These are phyloP conservation scores for Tilletia indica DNA, from an alignment of 1,284 basidiomycete genomes.

Conservation along the genomic window DNA sequence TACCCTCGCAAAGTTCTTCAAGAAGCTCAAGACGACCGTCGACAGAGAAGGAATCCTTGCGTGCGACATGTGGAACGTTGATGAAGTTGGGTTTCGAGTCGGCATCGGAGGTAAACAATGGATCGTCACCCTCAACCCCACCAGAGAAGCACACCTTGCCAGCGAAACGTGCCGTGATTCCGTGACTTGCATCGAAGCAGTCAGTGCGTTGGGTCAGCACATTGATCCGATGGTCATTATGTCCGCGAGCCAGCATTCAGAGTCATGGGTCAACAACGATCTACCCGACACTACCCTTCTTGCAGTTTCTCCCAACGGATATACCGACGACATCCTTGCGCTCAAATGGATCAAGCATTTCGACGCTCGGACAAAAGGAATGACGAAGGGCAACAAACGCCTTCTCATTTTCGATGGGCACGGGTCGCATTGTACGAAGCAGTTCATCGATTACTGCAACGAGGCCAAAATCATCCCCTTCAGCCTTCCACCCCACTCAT, in stretches of 20 bases:
- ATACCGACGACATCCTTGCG: background rate
- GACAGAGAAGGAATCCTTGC: background rate
- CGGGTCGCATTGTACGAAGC: too few species aligned
- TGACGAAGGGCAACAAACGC: background rate
- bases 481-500: background rate
- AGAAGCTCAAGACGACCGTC: background rate
- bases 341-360: background rate
- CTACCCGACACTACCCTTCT: background rate
- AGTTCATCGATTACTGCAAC: background rate
- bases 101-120: background rate
- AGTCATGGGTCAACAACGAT: background rate
- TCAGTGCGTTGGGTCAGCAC: background rate
- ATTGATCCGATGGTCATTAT: slow-evolving; percentile 1
- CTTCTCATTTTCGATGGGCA: background rate
- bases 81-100: background rate
- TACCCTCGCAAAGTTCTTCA: background rate
- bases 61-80: background rate
- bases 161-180: background rate
- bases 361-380: background rate
- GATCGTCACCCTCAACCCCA: background rate
- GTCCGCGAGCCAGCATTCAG: background rate
- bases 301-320: background rate
- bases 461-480: background rate
- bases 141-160: background rate
- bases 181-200: background rate